Conservation (phyloP, 768 basidiomycete genomes). For the Cystofilobasidium bisporidii region DNA sequence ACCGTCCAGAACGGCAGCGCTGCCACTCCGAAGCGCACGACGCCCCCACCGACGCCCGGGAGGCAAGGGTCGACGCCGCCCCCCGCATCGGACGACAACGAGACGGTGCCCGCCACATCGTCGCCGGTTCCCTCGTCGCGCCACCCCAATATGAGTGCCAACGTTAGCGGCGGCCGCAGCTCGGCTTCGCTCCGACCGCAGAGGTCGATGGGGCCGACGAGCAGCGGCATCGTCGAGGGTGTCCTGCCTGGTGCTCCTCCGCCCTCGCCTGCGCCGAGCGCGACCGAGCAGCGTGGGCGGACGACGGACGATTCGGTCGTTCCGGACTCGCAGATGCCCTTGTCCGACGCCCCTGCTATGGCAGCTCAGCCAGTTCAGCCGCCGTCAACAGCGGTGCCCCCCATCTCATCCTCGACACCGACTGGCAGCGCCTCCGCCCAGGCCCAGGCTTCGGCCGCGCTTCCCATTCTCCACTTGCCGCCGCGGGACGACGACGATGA, state of each 20-base stretch:
- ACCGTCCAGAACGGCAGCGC: background rate
- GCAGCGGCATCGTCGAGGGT: background rate
- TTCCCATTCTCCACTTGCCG: background rate
- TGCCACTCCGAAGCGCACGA: background rate
- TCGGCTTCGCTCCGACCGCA: background rate
- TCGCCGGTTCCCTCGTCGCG: background rate
- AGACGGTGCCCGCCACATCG: background rate
- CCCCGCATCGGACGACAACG: background rate
- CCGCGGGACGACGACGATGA: slow-evolving; percentile 3
- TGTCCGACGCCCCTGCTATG: background rate
- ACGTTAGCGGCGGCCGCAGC: background rate
- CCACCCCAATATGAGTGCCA: background rate
- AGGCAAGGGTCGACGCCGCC: too few relatives aligned
- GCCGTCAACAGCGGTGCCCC: too few relatives aligned
- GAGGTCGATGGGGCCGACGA: background rate
- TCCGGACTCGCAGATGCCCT: background rate
- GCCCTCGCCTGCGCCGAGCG: too few relatives aligned
- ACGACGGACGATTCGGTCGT: background rate
- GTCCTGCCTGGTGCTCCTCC: background rate
- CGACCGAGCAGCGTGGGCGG: too few relatives aligned
- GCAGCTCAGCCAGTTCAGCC: too few relatives aligned
- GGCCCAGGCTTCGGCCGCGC: too few relatives aligned
- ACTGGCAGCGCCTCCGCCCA: too few relatives aligned
- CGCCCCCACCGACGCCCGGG: too few relatives aligned
- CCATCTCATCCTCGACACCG: too few relatives aligned